Base-by-base conservation (phyloP, 345 rosid genomes). In the Eucalyptus fibrosa region DNA sequence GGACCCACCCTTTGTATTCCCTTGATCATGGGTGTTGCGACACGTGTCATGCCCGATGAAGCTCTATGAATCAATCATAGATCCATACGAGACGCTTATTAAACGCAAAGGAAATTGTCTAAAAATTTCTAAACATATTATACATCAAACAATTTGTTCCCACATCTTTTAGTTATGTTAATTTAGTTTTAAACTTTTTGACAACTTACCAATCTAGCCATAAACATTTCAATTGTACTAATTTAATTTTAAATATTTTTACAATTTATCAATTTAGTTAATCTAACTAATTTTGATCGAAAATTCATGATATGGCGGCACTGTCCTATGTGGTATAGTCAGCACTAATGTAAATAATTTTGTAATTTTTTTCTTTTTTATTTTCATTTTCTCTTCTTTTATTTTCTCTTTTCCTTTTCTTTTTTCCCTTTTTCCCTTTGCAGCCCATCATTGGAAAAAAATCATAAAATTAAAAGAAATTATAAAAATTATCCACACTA, bases 151-250 rank as follows among this genome's bases (percentile, higher is more conserved):
- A 9, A 56, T 56, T 55, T 4, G 12, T 2, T 56, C 0, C 6
- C 1, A 56, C 3, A 9, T 0, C 12, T 24, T 56, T 56, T 4
- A 9, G 6, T 10, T 21, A 9, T 56, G 3, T 56, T 23, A 56
- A 56, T 23, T 56, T 24, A 24, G 3, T 56, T 56, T 56, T 56
- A 56, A 56, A 56, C 0, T 2, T 24, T 56, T 56, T 10, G 30
- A 24, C 2, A 23, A 56, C 0, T 56, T 56, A 1, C 0, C 1
- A 56, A 56, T 56, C 0, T 56, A 9, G 7, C 0, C 13, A 4
- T 56, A 4, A 56, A 24, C 1, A 3, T 56, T 56, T 56, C 7
- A 9, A 56, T 24, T 56, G 3, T 24, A 1, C 1, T 3, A 24
- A 23, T 24, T 56, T 56, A 56, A 56, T 56, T 56, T 5, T 10